Conservation (phyloP, 495 filamentous ascomycete genomes). For the Tuber melanosporum region DNA sequence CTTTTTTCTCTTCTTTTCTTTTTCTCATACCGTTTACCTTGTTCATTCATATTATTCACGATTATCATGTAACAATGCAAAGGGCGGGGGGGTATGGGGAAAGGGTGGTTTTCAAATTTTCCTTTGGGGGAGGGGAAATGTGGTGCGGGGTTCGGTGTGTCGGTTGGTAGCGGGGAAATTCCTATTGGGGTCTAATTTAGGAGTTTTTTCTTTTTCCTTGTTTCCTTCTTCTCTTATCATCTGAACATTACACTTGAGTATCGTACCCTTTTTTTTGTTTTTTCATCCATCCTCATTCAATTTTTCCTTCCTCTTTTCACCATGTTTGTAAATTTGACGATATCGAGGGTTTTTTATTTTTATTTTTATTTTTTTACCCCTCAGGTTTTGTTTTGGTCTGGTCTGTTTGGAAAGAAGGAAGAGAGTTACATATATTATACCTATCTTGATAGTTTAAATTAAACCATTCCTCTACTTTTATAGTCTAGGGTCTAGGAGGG, state of each 20-base stretch:
- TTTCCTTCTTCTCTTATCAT: constrained; percentile 3
- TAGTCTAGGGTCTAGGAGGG: neutral
- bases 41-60: constrained; percentile 4
- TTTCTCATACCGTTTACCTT: neutral
- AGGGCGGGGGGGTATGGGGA: neutral
- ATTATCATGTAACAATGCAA: neutral
- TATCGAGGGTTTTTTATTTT: neutral
- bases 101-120: neutral
- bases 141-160: neutral
- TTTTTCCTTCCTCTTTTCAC: neutral
- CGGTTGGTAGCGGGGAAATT: neutral
- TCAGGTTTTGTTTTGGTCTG: neutral
- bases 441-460: neutral
- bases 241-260: neutral
- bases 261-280: neutral
- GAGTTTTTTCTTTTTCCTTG: constrained; percentile 12
- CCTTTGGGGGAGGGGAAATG: neutral
- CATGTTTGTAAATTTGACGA: neutral
- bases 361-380: neutral
- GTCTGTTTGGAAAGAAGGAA: neutral
- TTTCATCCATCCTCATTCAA: neutral
- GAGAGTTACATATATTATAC: neutral
- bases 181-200: neutral
- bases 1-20: neutral
- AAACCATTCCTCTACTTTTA: neutral